A percentile compares a stretch with the other conserved stretches of the same genome.
These are phyloP conservation scores for Citrus cavaleriei DNA, from an alignment of 345 rosid genomes.

Conservation along the genomic window DNA sequence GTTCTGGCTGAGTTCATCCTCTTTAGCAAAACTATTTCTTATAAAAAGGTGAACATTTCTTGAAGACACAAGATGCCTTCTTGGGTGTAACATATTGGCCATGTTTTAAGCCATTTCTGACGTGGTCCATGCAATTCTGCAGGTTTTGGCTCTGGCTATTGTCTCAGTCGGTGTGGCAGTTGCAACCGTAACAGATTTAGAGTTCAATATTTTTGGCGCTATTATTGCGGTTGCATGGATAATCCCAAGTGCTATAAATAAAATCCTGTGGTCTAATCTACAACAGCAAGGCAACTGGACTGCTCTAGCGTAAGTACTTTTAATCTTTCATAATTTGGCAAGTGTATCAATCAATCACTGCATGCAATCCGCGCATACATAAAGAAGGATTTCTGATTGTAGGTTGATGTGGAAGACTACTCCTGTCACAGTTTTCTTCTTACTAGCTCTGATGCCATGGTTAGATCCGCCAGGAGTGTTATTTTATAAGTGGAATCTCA, in stretches of 20 bases:
- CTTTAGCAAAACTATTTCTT: slow-evolving; percentile 60
- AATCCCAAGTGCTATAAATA: slow-evolving; percentile 82
- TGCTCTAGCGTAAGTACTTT: slow-evolving; percentile 66
- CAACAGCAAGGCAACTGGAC: slow-evolving; percentile 95
- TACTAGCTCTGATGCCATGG: slow-evolving; percentile 86
- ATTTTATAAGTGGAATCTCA: slow-evolving; percentile 71
- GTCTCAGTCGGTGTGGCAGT: slow-evolving; percentile 88
- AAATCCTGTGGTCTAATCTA: slow-evolving; percentile 89
- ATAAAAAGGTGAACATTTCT: slow-evolving; percentile 44
- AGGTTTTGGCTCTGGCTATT: slow-evolving; percentile 65
- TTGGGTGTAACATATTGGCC: neutral
- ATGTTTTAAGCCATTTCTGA: neutral
- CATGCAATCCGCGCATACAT: neutral
- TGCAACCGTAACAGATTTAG: slow-evolving; percentile 85
- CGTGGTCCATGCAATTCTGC: slow-evolving; percentile 9
- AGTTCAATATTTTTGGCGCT: slow-evolving; percentile 80
- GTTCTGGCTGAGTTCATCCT: slow-evolving; percentile 78
- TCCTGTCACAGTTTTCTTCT: slow-evolving; percentile 74
- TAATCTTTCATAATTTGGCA: neutral
- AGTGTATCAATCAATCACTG: neutral
- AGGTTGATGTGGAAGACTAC: slow-evolving; percentile 99
- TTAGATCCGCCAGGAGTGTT: slow-evolving; percentile 91
- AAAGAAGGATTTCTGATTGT: slow-evolving; percentile 3
- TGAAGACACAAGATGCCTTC: neutral
- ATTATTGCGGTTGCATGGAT: slow-evolving; percentile 83